Evolutionary conservation across 495 filamentous ascomycete genomes (phyloP).

Genomic region (Hypoxylon cercidicola): DNA sequence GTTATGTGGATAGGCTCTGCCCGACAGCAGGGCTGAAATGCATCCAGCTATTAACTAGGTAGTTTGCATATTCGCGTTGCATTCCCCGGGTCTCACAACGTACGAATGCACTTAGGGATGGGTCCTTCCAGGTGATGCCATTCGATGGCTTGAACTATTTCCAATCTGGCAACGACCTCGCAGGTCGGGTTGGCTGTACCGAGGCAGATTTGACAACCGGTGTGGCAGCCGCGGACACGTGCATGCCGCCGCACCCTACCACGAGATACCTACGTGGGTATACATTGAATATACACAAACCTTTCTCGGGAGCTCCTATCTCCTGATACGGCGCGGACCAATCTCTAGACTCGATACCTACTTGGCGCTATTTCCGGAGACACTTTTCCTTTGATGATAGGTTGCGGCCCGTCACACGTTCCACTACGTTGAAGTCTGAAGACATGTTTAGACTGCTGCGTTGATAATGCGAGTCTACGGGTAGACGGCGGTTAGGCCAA

Average conservation of each 20-base stretch:
- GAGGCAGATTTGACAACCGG: constrained; percentile 5
- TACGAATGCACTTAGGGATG: constrained; percentile 9
- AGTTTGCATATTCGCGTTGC: constrained; percentile 27
- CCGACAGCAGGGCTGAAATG: constrained; percentile 28
- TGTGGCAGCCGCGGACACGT: background rate
- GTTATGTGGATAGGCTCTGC: constrained; percentile 20
- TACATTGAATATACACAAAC: background rate
- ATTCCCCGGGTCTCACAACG: constrained; percentile 12
- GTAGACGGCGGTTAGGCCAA: background rate
- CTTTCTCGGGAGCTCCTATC: background rate
- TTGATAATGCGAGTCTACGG: constrained; percentile 3
- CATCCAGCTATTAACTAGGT: constrained; percentile 16
- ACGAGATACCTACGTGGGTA: background rate
- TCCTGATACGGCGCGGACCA: background rate
- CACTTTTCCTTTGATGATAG: constrained; percentile 1
- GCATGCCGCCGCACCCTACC: background rate
- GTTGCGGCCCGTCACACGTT: constrained; percentile 12
- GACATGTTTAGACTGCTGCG: constrained; percentile 11
- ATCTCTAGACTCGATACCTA: background rate
- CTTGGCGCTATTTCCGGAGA: background rate
- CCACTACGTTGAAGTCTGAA: constrained; percentile 12
- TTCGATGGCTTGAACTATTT: constrained; percentile 27
- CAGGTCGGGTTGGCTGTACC: constrained; percentile 7
- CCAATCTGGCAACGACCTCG: constrained; percentile 21
- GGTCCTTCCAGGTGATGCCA: constrained; percentile 23